Evolutionary conservation across 495 filamentous ascomycete species (phyloP).

Genomic region (Penicillium silybi): DNA sequence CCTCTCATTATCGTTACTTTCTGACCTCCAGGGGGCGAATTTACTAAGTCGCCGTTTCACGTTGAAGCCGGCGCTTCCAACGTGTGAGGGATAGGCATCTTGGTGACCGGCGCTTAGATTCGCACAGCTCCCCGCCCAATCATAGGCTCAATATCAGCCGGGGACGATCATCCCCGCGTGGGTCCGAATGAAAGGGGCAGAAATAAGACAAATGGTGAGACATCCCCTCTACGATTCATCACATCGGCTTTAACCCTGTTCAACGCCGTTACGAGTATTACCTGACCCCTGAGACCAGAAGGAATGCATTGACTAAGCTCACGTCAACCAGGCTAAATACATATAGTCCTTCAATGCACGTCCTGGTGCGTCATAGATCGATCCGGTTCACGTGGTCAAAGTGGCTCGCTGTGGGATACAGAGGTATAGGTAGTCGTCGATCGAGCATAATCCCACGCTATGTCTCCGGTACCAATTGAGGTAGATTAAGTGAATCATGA

Average conservation of each 20-base stretch:
- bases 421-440: too few relatives aligned
- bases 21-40: not conserved
- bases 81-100: not conserved
- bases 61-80: constrained; percentile 2
- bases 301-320: not conserved
- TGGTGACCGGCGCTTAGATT: not conserved
- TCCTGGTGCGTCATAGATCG: too few relatives aligned
- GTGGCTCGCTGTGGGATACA: too few relatives aligned
- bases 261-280: not conserved
- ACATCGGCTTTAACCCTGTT: not conserved
- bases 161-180: not conserved
- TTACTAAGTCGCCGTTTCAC: not conserved
- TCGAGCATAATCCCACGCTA: too few relatives aligned
- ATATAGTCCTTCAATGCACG: too few relatives aligned
- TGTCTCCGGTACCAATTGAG: too few relatives aligned
- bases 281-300: not conserved
- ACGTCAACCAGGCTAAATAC: not conserved
- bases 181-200: not conserved
- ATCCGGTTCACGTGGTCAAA: too few relatives aligned
- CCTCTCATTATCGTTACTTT: not conserved
- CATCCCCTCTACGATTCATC: not conserved
- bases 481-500: too few relatives aligned
- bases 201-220: not conserved
- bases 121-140: not conserved
- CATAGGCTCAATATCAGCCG: not conserved